Evolutionary conservation across 495 filamentous ascomycete species (phyloP).

Genomic region (Neurospora cerealis): DNA sequence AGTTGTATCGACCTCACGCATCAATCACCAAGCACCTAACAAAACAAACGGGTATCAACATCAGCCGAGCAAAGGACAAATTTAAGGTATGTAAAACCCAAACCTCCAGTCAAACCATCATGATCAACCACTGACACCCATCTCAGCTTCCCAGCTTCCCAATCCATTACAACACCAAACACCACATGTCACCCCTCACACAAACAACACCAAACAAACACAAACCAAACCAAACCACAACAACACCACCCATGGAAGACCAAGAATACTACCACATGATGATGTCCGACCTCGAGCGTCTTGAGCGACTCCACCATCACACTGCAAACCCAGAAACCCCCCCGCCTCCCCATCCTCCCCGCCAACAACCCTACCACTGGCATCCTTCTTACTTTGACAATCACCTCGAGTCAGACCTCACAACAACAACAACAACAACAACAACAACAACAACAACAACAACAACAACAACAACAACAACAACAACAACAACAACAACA

Average conservation of each 20-base stretch:
- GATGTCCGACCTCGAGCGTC: constrained; percentile 15
- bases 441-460: not conserved
- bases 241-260: constrained; percentile 11
- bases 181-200: not conserved
- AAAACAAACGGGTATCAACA: not conserved
- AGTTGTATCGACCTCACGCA: not conserved
- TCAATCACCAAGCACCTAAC: not conserved
- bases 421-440: too few relatives aligned
- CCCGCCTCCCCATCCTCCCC: not conserved
- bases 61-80: not conserved
- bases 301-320: constrained; percentile 15
- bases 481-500: not conserved
- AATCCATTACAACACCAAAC: not conserved
- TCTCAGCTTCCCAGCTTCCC: not conserved
- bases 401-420: not conserved
- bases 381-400: not conserved
- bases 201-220: not conserved
- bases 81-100: not conserved
- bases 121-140: not conserved
- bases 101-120: not conserved
- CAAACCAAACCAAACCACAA: not conserved
- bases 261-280: constrained; percentile 22
- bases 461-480: not conserved
- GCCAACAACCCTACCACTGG: not conserved
- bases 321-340: not conserved